Percentiles rank a stretch among this genome's conserved stretches.
Conservation (phyloP, 2,329 filamentous ascomycete species). For the Passalora sequoiae region DNA sequence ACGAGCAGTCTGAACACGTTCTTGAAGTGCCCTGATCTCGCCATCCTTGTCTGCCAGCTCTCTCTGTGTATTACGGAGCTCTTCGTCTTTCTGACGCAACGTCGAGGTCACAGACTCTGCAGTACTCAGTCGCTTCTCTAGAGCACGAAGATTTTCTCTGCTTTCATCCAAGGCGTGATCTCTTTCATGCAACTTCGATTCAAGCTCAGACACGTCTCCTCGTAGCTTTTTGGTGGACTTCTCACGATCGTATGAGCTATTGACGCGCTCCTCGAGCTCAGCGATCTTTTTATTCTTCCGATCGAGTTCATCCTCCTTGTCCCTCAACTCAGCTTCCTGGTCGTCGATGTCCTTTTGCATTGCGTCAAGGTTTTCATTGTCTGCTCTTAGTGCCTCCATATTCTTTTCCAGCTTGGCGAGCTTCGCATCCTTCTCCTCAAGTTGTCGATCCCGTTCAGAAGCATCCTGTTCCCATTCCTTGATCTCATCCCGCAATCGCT, state of each 20-base stretch:
- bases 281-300: slow-evolving; percentile 30
- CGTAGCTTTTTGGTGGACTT: slow-evolving; percentile 36
- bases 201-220: slow-evolving; percentile 33
- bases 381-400: slow-evolving; percentile 28
- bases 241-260: slow-evolving; percentile 31
- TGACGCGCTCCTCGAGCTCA: slow-evolving; percentile 31
- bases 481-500: slow-evolving; percentile 46
- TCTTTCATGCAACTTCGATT: slow-evolving; percentile 34
- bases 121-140: slow-evolving; percentile 33
- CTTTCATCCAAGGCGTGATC: slow-evolving; percentile 34
- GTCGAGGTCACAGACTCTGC: slow-evolving; percentile 20
- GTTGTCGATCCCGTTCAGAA: slow-evolving; percentile 40
- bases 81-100: slow-evolving; percentile 31
- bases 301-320: slow-evolving; percentile 42
- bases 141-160: slow-evolving; percentile 29
- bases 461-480: slow-evolving; percentile 49
- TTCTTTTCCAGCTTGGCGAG: slow-evolving; percentile 44
- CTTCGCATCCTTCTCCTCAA: slow-evolving; percentile 45
- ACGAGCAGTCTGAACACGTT: slow-evolving; percentile 35
- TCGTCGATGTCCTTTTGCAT: slow-evolving; percentile 53
- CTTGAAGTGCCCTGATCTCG: slow-evolving; percentile 34
- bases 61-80: slow-evolving; percentile 59
- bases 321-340: slow-evolving; percentile 48
- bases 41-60: slow-evolving; percentile 36
- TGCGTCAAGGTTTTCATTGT: slow-evolving; percentile 51